Percentiles rank a stretch among this genome's conserved stretches.
These are phyloP conservation scores for Russula dissimulans DNA, from an alignment of 768 basidiomycete species.

Conservation along the genomic window DNA sequence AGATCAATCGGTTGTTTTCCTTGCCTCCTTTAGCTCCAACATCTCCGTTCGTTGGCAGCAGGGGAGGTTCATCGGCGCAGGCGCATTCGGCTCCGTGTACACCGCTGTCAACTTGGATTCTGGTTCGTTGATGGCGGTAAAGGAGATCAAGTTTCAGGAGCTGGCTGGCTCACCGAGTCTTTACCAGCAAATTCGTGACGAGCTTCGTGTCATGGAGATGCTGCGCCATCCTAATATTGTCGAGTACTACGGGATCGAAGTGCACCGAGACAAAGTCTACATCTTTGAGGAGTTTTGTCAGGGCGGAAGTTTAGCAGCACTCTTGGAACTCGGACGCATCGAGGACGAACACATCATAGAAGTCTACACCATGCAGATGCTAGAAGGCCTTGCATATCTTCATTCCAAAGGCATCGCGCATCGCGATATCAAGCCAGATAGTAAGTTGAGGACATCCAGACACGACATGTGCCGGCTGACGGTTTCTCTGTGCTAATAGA, in stretches of 20 bases:
- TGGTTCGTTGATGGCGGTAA: slow-evolving; percentile 96
- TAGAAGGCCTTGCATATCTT: slow-evolving; percentile 88
- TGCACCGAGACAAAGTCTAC: slow-evolving; percentile 96
- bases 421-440: slow-evolving; percentile 97
- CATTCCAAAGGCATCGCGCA: slow-evolving; percentile 91
- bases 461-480: background rate
- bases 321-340: slow-evolving; percentile 88
- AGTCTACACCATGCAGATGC: slow-evolving; percentile 94
- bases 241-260: slow-evolving; percentile 98
- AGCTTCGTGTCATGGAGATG: slow-evolving; percentile 97
- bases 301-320: slow-evolving; percentile 81
- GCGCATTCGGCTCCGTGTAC: slow-evolving; percentile 99
- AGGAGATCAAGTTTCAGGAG: slow-evolving; percentile 97
- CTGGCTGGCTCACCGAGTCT: slow-evolving; percentile 79
- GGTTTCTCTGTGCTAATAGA: slow-evolving; percentile 39
- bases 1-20: slow-evolving; percentile 86
- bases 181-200: slow-evolving; percentile 89
- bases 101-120: slow-evolving; percentile 94
- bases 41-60: slow-evolving; percentile 98
- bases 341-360: slow-evolving; percentile 96
- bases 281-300: slow-evolving; percentile 99
- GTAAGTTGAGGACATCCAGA: slow-evolving; percentile 41
- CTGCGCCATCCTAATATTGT: slow-evolving; percentile 96
- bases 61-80: slow-evolving; percentile 95
- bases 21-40: slow-evolving; percentile 92